Percentiles rank a stretch among this genome's conserved stretches.
These are phyloP conservation scores for Aspergillus sclerotiicarbonarius DNA, from an alignment of 495 filamentous ascomycete genomes.

Conservation along the genomic window DNA sequence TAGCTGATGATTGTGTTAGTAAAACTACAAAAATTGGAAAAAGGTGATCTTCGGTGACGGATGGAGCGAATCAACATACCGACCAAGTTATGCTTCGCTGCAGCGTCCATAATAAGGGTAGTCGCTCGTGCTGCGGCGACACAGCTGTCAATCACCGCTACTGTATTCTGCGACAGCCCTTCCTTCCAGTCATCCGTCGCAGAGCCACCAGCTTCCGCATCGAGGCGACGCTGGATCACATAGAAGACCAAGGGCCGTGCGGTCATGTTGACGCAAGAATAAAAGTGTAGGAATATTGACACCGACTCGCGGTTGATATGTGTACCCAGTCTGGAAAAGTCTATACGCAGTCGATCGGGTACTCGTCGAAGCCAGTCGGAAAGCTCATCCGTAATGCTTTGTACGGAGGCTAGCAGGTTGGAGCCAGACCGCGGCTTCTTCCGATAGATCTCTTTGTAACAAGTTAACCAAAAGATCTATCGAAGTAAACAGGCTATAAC, in stretches of 20 bases:
- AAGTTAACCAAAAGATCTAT: no score
- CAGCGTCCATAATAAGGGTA: constrained; percentile 45
- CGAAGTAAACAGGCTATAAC: not conserved
- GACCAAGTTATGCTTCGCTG: constrained; percentile 43
- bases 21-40: not conserved
- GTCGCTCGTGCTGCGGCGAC: constrained; percentile 47
- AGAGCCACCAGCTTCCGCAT: constrained; percentile 23
- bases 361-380: constrained; percentile 41
- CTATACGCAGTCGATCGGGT: constrained; percentile 43
- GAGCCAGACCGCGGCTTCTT: constrained; percentile 42
- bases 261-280: constrained; percentile 53
- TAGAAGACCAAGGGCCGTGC: constrained; percentile 48
- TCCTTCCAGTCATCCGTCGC: constrained; percentile 40
- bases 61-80: constrained; percentile 19
- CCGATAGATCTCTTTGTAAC: constrained; percentile 40
- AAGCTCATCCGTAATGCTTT: constrained; percentile 43
- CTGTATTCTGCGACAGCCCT: constrained; percentile 38
- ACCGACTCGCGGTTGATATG: constrained; percentile 43
- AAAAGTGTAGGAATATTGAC: constrained; percentile 48
- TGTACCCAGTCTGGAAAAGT: constrained; percentile 36
- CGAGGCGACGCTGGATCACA: constrained; percentile 45
- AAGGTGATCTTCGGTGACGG: not conserved
- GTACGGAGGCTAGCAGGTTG: constrained; percentile 44
- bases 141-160: constrained; percentile 48
- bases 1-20: constrained; percentile 27